These are phyloP conservation scores for Spizellomyces sp. DNA, from an alignment of 192 early-diverging fungal species.

Conservation along the genomic window DNA sequence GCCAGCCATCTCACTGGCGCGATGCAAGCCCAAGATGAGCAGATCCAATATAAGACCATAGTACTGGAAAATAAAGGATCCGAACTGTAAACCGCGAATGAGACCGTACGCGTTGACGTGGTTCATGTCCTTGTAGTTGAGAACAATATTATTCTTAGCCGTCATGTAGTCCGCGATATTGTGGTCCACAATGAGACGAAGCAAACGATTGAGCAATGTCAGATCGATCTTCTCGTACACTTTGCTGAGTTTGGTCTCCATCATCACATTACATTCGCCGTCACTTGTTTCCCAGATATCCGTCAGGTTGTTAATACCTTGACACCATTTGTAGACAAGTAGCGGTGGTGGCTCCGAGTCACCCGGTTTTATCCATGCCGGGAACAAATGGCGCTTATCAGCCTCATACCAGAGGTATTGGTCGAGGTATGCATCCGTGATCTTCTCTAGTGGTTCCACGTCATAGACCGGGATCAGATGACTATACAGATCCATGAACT, in stretches of 20 bases:
- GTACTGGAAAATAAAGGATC: constrained; percentile 98
- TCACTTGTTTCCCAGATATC: constrained; percentile 91
- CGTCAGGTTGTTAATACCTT: constrained; percentile 96
- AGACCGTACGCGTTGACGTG: constrained; percentile 97
- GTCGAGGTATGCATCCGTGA: constrained; percentile 98
- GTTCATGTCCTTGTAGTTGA: constrained; percentile 99
- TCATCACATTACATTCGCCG: constrained; percentile 95
- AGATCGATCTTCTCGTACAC: constrained; percentile 98
- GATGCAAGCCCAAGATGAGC: constrained; percentile 88
- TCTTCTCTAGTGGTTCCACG: constrained; percentile 99
- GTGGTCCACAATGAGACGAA: constrained; percentile 96
- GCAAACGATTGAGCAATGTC: constrained; percentile 88
- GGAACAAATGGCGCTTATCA: constrained; percentile 95
- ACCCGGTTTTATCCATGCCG: constrained; percentile 98
- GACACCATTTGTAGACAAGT: constrained; percentile 97
- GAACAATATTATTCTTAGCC: constrained; percentile 97
- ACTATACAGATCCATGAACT: constrained; percentile 99
- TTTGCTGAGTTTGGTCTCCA: constrained; percentile 90
- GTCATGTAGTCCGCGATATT: constrained; percentile 99
- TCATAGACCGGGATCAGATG: constrained; percentile 97
- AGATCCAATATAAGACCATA: constrained; percentile 97
- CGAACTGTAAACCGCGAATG: constrained; percentile 97
- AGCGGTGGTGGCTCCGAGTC: constrained; percentile 97
- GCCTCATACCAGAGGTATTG: constrained; percentile 99
- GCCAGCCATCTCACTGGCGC: constrained; percentile 96